Evolutionary conservation across 352 stramenopile species (phyloP), one percentile per base, ranked within the genome.

Genomic region (Globisporangium yorkense): DNA sequence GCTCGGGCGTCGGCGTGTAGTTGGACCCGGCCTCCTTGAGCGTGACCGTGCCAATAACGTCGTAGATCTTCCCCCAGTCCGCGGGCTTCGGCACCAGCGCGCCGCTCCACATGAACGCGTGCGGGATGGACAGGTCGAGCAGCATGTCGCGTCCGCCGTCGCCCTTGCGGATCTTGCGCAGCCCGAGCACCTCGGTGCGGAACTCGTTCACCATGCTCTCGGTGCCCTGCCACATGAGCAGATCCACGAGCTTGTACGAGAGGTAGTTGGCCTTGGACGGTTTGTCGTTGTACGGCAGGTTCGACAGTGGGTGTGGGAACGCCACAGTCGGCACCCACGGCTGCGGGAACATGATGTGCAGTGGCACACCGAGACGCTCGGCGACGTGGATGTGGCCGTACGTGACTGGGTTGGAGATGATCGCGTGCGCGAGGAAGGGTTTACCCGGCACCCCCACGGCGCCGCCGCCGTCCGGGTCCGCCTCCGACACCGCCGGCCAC

Each of bases 281-380:
- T 29, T n/a, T n/a, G n/a, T n/a, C n/a, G n/a, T n/a, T n/a, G n/a
- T n/a, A n/a, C n/a, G n/a, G n/a, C n/a, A n/a, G n/a, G n/a, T n/a
- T n/a, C 69, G 63, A 62, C 1, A 98, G 72, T 9, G 92, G 93
- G 57, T 98, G 92, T 7, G 92, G 89, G 68, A 97, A 98, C n/a
- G 72, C 77, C 39, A 71, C 74, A 2, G 92, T 97, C 20, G 88
- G 88, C 0, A 80, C 75, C 85, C 89, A 97, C 15, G 90, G 92
- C 63, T 97, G 85, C 1, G 88, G 87, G 58, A 97, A 98, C 88
- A 98, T 97, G 48, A 98, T 96, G 69, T 98, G 94, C 37, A 97
- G 67, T 20, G 92, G 92, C 13, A 97, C 87, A 3, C 83, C 89
- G 2, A 98, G 78, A 5, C 84, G 77, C 65, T 98, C 94, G 0